A percentile compares a stretch with the other conserved stretches of the same genome.
phyloP scores from a whole-genome alignment of 345 rosid species.

The Erucastrum elatum region DNA sequence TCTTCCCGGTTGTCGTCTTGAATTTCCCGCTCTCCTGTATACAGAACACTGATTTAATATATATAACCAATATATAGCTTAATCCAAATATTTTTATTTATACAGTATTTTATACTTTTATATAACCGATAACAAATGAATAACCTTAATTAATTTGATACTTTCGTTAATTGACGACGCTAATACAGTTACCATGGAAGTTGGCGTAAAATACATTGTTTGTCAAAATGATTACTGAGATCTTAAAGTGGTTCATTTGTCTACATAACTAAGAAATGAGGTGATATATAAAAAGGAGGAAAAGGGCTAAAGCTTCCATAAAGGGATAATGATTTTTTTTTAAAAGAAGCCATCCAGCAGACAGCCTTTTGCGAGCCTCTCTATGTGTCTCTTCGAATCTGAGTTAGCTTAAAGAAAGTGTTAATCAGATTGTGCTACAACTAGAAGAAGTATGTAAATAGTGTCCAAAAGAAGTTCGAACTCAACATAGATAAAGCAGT shows the following conservation, averaged over 20 bases:
- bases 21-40: constrained; percentile 38
- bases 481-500: not conserved
- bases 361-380: constrained; percentile 38
- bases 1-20: constrained; percentile 36
- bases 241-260: not conserved
- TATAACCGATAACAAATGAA: not conserved
- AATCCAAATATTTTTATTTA: not conserved
- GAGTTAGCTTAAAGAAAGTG: constrained; percentile 24
- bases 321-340: constrained; percentile 7
- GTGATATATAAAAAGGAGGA: not conserved
- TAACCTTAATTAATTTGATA: not conserved
- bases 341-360: constrained; percentile 17
- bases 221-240: not conserved
- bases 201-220: not conserved
- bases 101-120: not conserved
- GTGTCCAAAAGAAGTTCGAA: too few species aligned
- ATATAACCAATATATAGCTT: not conserved
- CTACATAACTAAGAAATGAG: constrained; percentile 13
- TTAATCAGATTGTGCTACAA: not conserved
- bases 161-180: not conserved
- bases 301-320: constrained; percentile 35
- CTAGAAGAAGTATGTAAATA: not conserved
- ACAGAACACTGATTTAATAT: not conserved
- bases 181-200: not conserved
- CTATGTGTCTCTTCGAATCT: constrained; percentile 33